Evolutionary conservation across 768 basidiomycete genomes (phyloP), one percentile per base, ranked within the genome.

Genomic region (Leucogyrophana mollusca): DNA sequence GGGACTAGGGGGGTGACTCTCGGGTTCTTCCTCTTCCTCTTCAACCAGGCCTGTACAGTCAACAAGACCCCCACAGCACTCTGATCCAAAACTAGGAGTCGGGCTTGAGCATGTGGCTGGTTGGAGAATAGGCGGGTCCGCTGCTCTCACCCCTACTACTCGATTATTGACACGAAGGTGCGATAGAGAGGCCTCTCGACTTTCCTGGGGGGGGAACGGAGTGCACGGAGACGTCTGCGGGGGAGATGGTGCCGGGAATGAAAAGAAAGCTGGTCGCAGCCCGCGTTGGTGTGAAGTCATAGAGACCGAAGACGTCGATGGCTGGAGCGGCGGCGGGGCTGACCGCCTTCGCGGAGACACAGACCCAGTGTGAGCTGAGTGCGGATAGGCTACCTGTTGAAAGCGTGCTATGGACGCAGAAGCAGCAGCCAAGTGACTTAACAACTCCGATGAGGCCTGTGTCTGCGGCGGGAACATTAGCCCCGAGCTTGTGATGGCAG

Each of bases 331-430:
- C 40, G 33, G 20, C 18, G 24, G 7, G 17, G n/a, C 14, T 16
- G 16, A 11, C 36, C 24, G 23, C n/a, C 20, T 36, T 32, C 34
- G 37, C 4, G 27, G 25, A 41, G 52, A 40, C 38, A 51, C n/a
- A n/a, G n/a, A n/a, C n/a, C n/a, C n/a, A n/a, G n/a, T 22, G 53
- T 52, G 45, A 52, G 56, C 32, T 43, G 23, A 34, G 60, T 53
- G 34, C 50, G 52, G 14, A n/a, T n/a, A n/a, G n/a, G n/a, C n/a
- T n/a, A 78, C 53, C 46, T 73, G 68, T 41, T 80, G 78, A 52
- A 82, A 83, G 43, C 70, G 77, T 34, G 70, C 59, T 30, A 83
- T 57, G n/a, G 79, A 76, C n/a, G 67, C 65, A 6, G 73, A 71
- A 2, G 76, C 73, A 22, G 68, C 59, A 3, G 71, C 60, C 33